Evolutionary conservation across 2,329 filamentous ascomycete species (phyloP), one percentile per base, ranked within the genome.

Genomic region (Colletotrichum sp.): DNA sequence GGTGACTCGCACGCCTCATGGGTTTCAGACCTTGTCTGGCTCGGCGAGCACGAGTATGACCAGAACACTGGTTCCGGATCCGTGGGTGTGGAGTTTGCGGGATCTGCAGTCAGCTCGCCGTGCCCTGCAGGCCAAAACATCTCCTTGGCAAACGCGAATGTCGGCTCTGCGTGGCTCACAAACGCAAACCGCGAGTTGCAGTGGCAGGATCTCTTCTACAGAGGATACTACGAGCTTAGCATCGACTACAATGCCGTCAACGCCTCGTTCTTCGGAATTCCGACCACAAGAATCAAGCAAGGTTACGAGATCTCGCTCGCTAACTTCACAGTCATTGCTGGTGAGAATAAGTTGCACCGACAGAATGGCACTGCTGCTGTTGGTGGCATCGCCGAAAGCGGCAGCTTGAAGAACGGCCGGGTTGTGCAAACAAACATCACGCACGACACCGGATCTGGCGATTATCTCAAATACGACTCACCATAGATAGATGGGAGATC

Each of bases 141-240:
- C 24, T 32, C 74, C 18, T 16, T 71, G n/a, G 71, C 30, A 8
- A 30, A 28, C 7, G 71, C 75, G 2, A 48, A 56, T 5, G 32
- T 30, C 5, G 67, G 55, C 15, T 58, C 61, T 2, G 32, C 71
- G 0, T 73, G 61, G 66, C 32, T 76, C 21, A 75, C 71, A 6
- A 73, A 8, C 8, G 87, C 78, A 26, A 95, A 94, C 82, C 84
- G 86, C 1, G 92, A 94, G 82, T 85, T 95, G 62, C 92, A 94
- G 80, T 95, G 93, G 94, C 91, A 93, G 78, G 93, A 95, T 73
- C 82, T 92, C 9, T 95, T 94, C 82, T 95, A 95, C 82, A 88
- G 93, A 21, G 94, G 94, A 2, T 95, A 95, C 84, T 95, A 92
- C 78, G 89, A 93, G 80, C 85, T 95, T 38, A 88, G 89, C 62